phyloP scores from a whole-genome alignment of 2,329 filamentous ascomycete genomes.

The Fusarium napiforme region DNA sequence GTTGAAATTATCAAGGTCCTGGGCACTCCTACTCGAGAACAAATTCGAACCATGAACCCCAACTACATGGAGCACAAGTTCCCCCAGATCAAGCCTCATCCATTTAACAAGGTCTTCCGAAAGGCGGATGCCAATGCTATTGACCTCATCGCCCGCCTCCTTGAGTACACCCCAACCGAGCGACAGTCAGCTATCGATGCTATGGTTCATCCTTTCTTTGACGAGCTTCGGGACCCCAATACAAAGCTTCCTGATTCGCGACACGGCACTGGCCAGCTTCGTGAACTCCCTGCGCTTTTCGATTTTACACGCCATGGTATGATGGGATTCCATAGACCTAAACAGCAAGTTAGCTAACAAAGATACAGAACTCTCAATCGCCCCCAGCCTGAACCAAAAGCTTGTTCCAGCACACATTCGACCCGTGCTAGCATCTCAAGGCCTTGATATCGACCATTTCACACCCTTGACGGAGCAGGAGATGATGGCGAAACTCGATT shows the following conservation, averaged over 20 bases:
- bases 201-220: conserved; percentile 99
- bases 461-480: conserved; percentile 91
- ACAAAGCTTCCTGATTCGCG: conserved; percentile 95
- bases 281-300: conserved; percentile 88
- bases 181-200: conserved; percentile 92
- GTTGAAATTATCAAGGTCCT: conserved; percentile 99
- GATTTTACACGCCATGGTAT: conserved; percentile 94
- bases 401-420: conserved; percentile 88
- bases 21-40: conserved; percentile 94
- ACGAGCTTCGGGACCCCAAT: conserved; percentile 91
- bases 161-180: conserved; percentile 98
- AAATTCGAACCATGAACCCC: conserved; percentile 99
- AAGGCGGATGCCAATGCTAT: conserved; percentile 94
- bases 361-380: conserved; percentile 89
- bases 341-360: conserved; percentile 23
- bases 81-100: conserved; percentile 98
- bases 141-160: conserved; percentile 89
- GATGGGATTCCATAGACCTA: conserved; percentile 45
- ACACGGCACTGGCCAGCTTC: conserved; percentile 81
- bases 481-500: conserved; percentile 98
- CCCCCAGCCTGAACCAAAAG: conserved; percentile 84
- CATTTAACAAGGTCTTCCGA: conserved; percentile 98
- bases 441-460: conserved; percentile 93
- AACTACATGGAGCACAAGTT: conserved; percentile 99
- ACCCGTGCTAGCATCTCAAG: conserved; percentile 76